Base-by-base conservation (phyloP, 495 filamentous ascomycete genomes). In the Penicillium canescens region DNA sequence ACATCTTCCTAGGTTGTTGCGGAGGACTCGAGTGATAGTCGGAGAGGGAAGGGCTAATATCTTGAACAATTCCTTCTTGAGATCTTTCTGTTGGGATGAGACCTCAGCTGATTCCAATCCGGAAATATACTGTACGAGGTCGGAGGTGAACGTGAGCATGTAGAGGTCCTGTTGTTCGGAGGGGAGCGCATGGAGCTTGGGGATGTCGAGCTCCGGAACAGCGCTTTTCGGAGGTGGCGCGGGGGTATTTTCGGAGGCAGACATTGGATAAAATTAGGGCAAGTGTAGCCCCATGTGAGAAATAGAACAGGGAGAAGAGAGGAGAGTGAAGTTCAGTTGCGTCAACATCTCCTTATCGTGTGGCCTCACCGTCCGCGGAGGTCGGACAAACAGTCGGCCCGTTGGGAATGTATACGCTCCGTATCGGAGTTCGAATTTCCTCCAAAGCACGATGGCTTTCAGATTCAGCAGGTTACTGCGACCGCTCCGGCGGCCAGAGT, bases 151-250 rank as follows among this genome's bases (percentile, higher is more conserved):
- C 38, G 86, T 95, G 46, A 98, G 78, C 52, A 99, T 81, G 67
- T 91, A 92, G 18, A 98, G 84, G 61, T 96, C 91, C 70, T 98
- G 95, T 65, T 99, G 93, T 75, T 98, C 94, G 28, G 91, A 88
- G 51, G 93, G 88, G 48, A 98, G 85, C 42, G 89, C 82, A 71
- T 96, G 87, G 44, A 99, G 85, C 73, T 94, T 96, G 46, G 83
- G 68, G 59, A 96, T 68, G 66, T 99, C 92, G 65, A 99, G 86
- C 76, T 94, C 84, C 40, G 71, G 69, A 46, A 65, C 55, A 58
- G 63, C 71, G 67, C 69, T 71, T 61, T 70, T 65, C 47, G 69
- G 50, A 41, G 65, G 42, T 34, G 63, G 57, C 46, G 62, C 57
- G 12, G 61, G 28, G 28, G 28, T 10, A 31, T 31, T 39, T 58